Percentiles rank a stretch among this genome's conserved stretches.
Conservation (phyloP, 495 filamentous ascomycete genomes). For the Jackrogersella minutella region DNA sequence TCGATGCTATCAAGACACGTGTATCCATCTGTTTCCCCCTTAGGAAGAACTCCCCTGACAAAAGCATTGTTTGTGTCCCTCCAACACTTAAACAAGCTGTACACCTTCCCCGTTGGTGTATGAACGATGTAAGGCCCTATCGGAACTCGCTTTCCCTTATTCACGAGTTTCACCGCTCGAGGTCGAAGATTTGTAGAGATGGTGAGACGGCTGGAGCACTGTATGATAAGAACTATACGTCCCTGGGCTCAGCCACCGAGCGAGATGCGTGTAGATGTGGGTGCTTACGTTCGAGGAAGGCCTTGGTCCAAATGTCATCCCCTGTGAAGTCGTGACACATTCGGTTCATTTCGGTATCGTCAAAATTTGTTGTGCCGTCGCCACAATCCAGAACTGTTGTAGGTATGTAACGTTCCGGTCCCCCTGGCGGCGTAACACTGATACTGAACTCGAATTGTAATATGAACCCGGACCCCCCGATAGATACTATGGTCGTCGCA, state of each 20-base stretch:
- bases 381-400: not conserved
- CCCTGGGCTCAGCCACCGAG: no score
- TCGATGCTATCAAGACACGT: conserved; percentile 5
- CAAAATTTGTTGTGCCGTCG: not conserved
- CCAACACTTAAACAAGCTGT: not conserved
- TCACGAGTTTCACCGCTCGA: not conserved
- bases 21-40: not conserved
- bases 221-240: no score
- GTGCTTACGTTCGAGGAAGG: no score
- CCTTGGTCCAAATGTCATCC: no score
- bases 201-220: not conserved
- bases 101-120: not conserved
- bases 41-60: not conserved
- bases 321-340: not conserved
- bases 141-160: not conserved
- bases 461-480: not conserved
- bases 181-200: not conserved
- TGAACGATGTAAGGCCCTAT: not conserved
- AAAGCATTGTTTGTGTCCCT: not conserved
- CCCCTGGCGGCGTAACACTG: not conserved
- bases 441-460: not conserved
- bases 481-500: not conserved
- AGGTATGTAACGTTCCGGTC: not conserved
- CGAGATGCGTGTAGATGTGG: no score
- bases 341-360: not conserved